phyloP scores from a whole-genome alignment of 1,139 yeast genomes.

The Debaryomyces sp. region DNA sequence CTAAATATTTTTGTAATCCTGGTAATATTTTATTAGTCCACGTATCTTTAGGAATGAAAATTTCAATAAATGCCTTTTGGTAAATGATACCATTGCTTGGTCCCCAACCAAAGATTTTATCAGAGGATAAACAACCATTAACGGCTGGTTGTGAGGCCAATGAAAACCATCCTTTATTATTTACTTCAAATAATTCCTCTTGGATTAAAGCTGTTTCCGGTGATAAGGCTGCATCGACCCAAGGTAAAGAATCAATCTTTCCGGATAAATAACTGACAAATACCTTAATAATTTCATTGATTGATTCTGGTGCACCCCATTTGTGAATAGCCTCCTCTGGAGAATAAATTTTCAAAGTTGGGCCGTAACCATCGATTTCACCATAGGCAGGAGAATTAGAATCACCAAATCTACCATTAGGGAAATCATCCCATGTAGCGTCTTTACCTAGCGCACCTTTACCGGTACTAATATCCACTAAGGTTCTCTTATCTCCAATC shows the following conservation, averaged over 20 bases:
- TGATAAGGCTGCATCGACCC: slow-evolving; percentile 84
- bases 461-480: slow-evolving; percentile 80
- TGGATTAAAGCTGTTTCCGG: slow-evolving; percentile 93
- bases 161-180: slow-evolving; percentile 77
- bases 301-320: slow-evolving; percentile 83
- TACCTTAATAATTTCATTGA: slow-evolving; percentile 63
- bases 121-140: slow-evolving; percentile 73
- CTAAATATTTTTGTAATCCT: slow-evolving; percentile 47
- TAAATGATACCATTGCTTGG: slow-evolving; percentile 87
- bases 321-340: slow-evolving; percentile 67
- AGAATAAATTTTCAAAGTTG: slow-evolving; percentile 72
- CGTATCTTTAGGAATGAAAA: slow-evolving; percentile 76
- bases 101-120: slow-evolving; percentile 97
- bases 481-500: slow-evolving; percentile 47
- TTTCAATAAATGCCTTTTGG: slow-evolving; percentile 89
- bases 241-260: slow-evolving; percentile 78
- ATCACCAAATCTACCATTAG: slow-evolving; percentile 97
- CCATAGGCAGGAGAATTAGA: slow-evolving; percentile 97
- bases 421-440: slow-evolving; percentile 98
- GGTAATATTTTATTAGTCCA: slow-evolving; percentile 65
- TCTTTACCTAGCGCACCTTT: slow-evolving; percentile 85
- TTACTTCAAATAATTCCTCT: slow-evolving; percentile 81
- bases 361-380: slow-evolving; percentile 97
- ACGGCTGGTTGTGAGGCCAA: slow-evolving; percentile 96
- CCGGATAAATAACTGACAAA: slow-evolving; percentile 78